These are phyloP conservation scores for Zymoseptoria brevis DNA, from an alignment of 2,329 filamentous ascomycete genomes.

Conservation along the genomic window DNA sequence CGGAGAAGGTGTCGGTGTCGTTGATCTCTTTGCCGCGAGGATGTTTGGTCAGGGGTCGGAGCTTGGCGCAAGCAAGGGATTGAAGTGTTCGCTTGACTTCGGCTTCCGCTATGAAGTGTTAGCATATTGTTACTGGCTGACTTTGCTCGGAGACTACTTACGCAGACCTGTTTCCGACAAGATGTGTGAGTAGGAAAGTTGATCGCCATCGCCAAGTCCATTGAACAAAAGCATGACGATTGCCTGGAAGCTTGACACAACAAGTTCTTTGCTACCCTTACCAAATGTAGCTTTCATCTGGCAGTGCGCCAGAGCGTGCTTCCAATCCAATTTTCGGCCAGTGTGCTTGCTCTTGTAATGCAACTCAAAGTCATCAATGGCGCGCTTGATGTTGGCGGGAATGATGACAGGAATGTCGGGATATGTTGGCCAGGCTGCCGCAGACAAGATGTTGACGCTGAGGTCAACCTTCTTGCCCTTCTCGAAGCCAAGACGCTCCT, in stretches of 20 bases:
- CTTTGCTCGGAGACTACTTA: constrained; percentile 33
- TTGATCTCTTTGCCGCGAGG: constrained; percentile 73
- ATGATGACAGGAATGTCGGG: constrained; percentile 67
- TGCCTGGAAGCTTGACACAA: constrained; percentile 87
- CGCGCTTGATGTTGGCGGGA: constrained; percentile 64
- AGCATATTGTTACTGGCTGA: constrained; percentile 18
- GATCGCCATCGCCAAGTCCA: constrained; percentile 51
- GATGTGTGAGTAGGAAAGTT: constrained; percentile 69
- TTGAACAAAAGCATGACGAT: constrained; percentile 90
- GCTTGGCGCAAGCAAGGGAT: constrained; percentile 85
- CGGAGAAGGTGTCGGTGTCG: constrained; percentile 70
- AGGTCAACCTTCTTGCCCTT: constrained; percentile 60
- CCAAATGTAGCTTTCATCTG: constrained; percentile 74
- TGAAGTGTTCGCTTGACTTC: constrained; percentile 88
- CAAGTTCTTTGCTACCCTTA: constrained; percentile 74
- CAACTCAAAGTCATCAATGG: constrained; percentile 70
- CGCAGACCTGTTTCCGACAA: constrained; percentile 64
- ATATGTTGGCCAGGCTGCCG: constrained; percentile 88
- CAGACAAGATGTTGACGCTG: constrained; percentile 81
- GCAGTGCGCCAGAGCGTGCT: constrained; percentile 86
- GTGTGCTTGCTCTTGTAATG: constrained; percentile 89
- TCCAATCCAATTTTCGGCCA: constrained; percentile 81
- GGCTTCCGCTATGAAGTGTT: constrained; percentile 46
- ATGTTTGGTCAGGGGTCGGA: constrained; percentile 73
- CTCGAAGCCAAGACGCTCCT: constrained; percentile 40